Evolutionary conservation across 495 filamentous ascomycete species (phyloP).

Genomic region (Trichoderma orchidacearum): DNA sequence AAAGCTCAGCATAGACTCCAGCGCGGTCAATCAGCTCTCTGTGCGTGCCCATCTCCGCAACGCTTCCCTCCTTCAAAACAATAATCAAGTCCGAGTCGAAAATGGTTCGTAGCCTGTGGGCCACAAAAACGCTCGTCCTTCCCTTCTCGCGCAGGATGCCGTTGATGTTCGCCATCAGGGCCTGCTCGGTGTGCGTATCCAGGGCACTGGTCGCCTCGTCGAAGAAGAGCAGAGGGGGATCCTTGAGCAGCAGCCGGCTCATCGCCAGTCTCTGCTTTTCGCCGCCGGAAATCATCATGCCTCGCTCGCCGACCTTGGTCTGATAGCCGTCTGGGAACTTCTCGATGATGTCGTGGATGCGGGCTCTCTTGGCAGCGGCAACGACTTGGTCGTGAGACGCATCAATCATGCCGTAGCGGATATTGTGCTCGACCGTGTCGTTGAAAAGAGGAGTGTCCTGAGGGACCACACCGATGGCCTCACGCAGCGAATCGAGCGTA

Average conservation of each 20-base stretch:
- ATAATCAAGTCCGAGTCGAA: constrained; percentile 92
- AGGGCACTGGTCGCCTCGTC: constrained; percentile 95
- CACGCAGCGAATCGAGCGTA: constrained; percentile 65
- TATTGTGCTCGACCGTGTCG: constrained; percentile 88
- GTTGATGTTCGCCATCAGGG: constrained; percentile 84
- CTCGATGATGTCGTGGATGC: constrained; percentile 71
- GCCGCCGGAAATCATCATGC: constrained; percentile 96
- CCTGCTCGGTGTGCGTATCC: constrained; percentile 92
- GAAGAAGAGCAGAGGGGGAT: constrained; percentile 88
- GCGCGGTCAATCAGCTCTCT: constrained; percentile 62
- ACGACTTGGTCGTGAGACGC: constrained; percentile 61
- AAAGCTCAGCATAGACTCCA: constrained; percentile 80
- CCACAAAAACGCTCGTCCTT: constrained; percentile 86
- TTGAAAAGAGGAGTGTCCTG: constrained; percentile 98
- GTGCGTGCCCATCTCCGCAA: constrained; percentile 81
- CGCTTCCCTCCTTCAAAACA: constrained; percentile 68
- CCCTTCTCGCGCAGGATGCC: constrained; percentile 80
- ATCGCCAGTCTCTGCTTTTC: constrained; percentile 93
- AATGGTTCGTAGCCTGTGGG: constrained; percentile 83
- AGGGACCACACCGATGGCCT: constrained; percentile 85
- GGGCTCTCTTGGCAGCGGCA: constrained; percentile 64
- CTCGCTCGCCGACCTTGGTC: constrained; percentile 88
- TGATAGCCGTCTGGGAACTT: constrained; percentile 72
- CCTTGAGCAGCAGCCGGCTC: constrained; percentile 75
- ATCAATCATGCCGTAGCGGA: constrained; percentile 80